Evolutionary conservation across 2,329 filamentous ascomycete genomes (phyloP).

Genomic region (Macrophomina pseudophaseolina): DNA sequence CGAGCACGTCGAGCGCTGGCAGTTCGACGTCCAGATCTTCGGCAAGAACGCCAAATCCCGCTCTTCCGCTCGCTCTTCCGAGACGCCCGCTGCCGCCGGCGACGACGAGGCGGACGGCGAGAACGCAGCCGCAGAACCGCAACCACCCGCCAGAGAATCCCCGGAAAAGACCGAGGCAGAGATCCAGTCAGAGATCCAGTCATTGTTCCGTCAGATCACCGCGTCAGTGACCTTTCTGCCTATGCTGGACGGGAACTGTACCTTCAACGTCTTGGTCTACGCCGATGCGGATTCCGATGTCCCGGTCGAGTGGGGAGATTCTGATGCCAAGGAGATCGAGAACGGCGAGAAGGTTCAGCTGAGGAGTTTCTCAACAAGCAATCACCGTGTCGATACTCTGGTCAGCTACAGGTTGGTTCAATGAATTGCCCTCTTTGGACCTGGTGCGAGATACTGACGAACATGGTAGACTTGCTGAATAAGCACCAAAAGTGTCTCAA

Average conservation of each 20-base stretch:
- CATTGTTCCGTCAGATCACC: conserved; percentile 97
- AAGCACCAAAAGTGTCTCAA: not conserved
- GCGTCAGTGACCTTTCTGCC: conserved; percentile 96
- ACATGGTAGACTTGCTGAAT: conserved; percentile 5
- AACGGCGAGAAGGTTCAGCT: conserved; percentile 95
- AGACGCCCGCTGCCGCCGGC: not conserved
- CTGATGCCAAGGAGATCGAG: conserved; percentile 94
- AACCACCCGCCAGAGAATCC: not conserved
- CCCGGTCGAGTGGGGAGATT: conserved; percentile 97
- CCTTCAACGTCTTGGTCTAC: conserved; percentile 98
- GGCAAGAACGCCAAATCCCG: conserved; percentile 13
- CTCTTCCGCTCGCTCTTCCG: not conserved
- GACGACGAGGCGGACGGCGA: conserved; percentile 65
- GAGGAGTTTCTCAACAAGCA: conserved; percentile 93
- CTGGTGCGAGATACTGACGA: not conserved
- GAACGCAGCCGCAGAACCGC: conserved; percentile 57
- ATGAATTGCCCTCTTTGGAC: too few species aligned
- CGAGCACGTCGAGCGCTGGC: conserved; percentile 95
- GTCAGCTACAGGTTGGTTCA: conserved; percentile 77
- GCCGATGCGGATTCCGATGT: conserved; percentile 96
- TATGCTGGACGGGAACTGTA: conserved; percentile 91
- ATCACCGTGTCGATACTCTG: conserved; percentile 90
- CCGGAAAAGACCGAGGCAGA: conserved; percentile 86
- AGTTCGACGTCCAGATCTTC: conserved; percentile 76
- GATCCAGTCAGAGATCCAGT: conserved; percentile 94